Evolutionary conservation across 768 basidiomycete species (phyloP), one percentile per base, ranked within the genome.

Genomic region (Mycena rebaudengoi): DNA sequence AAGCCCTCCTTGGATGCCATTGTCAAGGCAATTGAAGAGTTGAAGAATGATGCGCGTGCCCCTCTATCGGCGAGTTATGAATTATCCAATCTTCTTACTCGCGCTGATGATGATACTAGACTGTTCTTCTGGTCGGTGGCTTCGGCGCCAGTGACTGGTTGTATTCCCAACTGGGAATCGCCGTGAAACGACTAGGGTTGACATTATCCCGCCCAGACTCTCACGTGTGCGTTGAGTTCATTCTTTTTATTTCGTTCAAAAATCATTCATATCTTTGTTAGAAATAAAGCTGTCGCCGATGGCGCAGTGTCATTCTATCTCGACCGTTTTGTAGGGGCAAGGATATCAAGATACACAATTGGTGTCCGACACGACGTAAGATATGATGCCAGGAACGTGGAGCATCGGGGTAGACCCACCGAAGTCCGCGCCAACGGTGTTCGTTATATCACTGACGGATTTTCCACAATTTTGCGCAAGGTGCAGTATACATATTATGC

Each of bases 111-210:
- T n/a, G n/a, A n/a, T n/a, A n/a, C n/a, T 50, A 83, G 82, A 76
- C 78, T 25, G 77, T 83, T 25, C 76, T 83, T 30, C 79, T 89
- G 1, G 86, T 88, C 5, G 87, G 87, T 23, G 87, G 86, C 0
- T 88, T 88, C 69, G 82, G 85, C 13, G 85, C 85, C 1, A 87
- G 82, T 59, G 83, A 86, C 49, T 88, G 83, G 78, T 69, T 88
- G n/a, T 84, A 79, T 67, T 70, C 73, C 3, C 74, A 76, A 48
- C 78, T 88, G 2, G 79, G 79, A 37, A 72, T 69, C 51, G 68
- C 74, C 7, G 73, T 88, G 12, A 74, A 75, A 6, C 65, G 74
- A 1, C 68, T 77, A 0, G 78, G 80, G 18, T 68, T 86, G 44
- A 76, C 71, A 30, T 71, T 88, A 16, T 78, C 81, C 50, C 78